Evolutionary conservation across 768 basidiomycete genomes (phyloP).

Genomic region (Pluteus cervinus): DNA sequence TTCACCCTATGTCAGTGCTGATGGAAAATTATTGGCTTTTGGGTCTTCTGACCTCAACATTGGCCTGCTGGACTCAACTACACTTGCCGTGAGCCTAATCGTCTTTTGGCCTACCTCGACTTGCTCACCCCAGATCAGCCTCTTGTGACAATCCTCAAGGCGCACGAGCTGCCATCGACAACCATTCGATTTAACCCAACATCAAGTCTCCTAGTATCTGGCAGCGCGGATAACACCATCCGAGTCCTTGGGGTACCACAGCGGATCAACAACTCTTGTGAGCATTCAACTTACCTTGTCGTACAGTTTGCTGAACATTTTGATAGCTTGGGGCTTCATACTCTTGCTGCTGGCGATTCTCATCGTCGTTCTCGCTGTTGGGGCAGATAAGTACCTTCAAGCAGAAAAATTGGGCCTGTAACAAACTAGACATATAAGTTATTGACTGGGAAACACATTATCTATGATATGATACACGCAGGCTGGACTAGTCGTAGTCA

Average conservation of each 20-base stretch:
- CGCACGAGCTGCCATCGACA: slow-evolving; percentile 93
- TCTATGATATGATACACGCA: slow-evolving; percentile 13
- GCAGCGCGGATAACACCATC: slow-evolving; percentile 85
- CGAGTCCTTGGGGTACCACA: slow-evolving; percentile 73
- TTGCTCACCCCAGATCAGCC: slow-evolving; percentile 49
- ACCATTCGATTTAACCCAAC: slow-evolving; percentile 83
- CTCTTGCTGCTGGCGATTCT: slow-evolving; percentile 38
- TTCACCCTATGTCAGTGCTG: slow-evolving; percentile 41
- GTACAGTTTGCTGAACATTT: slow-evolving; percentile 6
- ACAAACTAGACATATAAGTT: too few relatives aligned
- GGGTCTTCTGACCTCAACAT: slow-evolving; percentile 85
- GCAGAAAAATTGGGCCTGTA: too few relatives aligned
- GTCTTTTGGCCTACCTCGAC: slow-evolving; percentile 2
- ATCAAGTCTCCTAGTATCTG: slow-evolving; percentile 76
- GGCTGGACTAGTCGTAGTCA: slow-evolving; percentile 60
- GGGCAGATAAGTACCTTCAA: slow-evolving; percentile 22
- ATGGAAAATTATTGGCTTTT: slow-evolving; percentile 79
- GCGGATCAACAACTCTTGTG: slow-evolving; percentile 45
- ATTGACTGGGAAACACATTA: too few relatives aligned
- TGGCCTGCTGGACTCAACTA: slow-evolving; percentile 75
- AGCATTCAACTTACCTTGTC: slow-evolving; percentile 20
- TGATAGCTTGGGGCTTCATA: slow-evolving; percentile 31
- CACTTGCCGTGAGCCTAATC: slow-evolving; percentile 57
- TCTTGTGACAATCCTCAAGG: slow-evolving; percentile 78
- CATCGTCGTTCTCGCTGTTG: slow-evolving; percentile 35